Evolutionary conservation across 176 grass and related monocot species (phyloP).

Genomic region (Triticum aestivum): DNA sequence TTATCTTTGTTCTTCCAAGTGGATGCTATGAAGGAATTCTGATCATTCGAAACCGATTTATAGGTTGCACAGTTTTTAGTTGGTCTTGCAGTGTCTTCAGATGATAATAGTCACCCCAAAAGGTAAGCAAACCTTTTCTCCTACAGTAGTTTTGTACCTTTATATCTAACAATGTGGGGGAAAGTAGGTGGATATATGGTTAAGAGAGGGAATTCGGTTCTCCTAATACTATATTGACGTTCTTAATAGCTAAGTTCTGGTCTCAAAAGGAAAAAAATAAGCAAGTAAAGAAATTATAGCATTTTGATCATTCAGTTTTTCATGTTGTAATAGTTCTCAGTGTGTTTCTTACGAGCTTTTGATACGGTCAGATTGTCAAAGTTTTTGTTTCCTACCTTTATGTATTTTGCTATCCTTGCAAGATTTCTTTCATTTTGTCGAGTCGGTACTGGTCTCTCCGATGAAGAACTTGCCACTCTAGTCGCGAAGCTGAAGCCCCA

Average conservation of each 20-base stretch:
- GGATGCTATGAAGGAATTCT: conserved; percentile 15
- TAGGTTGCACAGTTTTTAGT: conserved; percentile 96
- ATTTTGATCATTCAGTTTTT: not conserved
- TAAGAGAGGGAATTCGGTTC: not conserved
- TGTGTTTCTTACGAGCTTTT: not conserved
- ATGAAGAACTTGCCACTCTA: conserved; percentile 75
- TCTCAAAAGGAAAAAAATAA: not conserved
- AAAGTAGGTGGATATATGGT: conserved; percentile 3
- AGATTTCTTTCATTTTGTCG: conserved; percentile 98
- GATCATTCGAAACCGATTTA: conserved; percentile 27
- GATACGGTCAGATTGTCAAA: conserved; percentile 4
- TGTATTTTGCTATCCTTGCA: conserved; percentile 34
- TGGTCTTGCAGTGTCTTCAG: conserved; percentile 84
- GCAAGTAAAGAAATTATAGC: conserved; percentile 12
- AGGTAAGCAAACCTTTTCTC: conserved; percentile 42
- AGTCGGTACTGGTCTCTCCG: conserved; percentile 76
- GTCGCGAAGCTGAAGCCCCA: conserved; percentile 85
- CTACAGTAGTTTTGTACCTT: conserved; percentile 13
- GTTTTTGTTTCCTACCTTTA: conserved; percentile 5
- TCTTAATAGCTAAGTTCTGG: conserved; percentile 6
- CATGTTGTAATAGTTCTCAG: not conserved
- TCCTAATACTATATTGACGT: not conserved
- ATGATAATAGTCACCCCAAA: conserved; percentile 82
- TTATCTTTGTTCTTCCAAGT: conserved; percentile 11
- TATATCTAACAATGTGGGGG: conserved; percentile 9